Conservation (phyloP, 2,329 filamentous ascomycete species). For the Albophoma yamanashiensis region DNA sequence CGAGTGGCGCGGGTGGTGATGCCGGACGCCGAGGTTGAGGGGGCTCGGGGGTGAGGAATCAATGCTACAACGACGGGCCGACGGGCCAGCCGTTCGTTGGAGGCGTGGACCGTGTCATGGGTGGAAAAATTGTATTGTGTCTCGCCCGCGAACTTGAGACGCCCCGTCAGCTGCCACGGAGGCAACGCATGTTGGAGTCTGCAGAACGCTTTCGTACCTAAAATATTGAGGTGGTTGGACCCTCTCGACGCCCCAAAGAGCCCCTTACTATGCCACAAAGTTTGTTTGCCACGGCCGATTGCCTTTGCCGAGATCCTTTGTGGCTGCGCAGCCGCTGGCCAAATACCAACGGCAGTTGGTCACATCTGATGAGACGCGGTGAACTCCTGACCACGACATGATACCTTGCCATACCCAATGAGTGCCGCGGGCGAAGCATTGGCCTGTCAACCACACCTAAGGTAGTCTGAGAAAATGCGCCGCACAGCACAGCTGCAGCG, state of each 20-base stretch:
- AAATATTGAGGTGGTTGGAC: no score
- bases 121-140: neutral
- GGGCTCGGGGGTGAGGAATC: neutral
- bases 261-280: neutral
- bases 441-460: neutral
- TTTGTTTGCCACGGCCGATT: no score
- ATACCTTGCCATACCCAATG: neutral
- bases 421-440: neutral
- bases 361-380: neutral
- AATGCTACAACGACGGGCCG: neutral
- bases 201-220: neutral
- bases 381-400: neutral
- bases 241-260: neutral
- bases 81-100: neutral
- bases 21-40: neutral
- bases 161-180: neutral
- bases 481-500: neutral
- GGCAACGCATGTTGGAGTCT: no score
- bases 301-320: neutral
- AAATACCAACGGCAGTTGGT: neutral
- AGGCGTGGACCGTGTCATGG: neutral
- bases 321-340: neutral
- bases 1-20: constrained; percentile 3
- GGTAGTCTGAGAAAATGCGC: neutral
- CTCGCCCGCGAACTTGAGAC: neutral